Percentiles rank a stretch among this genome's conserved stretches.
phyloP scores from a whole-genome alignment of 2,329 filamentous ascomycete species.

The Grosmannia penicillata region DNA sequence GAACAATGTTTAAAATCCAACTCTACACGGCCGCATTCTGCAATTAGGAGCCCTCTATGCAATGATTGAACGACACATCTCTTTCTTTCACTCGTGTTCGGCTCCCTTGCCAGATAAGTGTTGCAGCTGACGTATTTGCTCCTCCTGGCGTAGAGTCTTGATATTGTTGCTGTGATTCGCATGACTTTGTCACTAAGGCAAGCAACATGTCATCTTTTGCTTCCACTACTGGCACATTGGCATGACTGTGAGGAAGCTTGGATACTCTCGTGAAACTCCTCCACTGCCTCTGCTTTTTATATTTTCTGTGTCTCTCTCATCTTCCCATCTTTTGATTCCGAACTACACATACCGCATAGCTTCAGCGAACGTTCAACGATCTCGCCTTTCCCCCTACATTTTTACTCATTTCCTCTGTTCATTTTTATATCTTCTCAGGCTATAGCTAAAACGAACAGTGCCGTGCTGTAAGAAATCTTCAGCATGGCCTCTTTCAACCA shows the following conservation, averaged over 20 bases:
- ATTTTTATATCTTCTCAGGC: too few species aligned
- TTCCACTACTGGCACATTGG: too few species aligned
- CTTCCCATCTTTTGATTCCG: background rate
- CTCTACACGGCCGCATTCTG: background rate
- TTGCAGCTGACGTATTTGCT: background rate
- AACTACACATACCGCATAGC: background rate
- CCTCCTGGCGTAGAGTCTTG: background rate
- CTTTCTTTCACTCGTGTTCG: background rate
- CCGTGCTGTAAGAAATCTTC: too few species aligned
- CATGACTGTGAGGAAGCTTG: too few species aligned
- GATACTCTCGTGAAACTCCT: too few species aligned
- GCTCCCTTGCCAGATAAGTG: background rate
- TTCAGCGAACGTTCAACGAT: too few species aligned
- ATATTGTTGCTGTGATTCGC: background rate
- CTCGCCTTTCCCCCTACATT: too few species aligned
- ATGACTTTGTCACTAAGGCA: too few species aligned
- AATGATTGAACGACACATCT: background rate
- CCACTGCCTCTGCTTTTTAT: background rate
- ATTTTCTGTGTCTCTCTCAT: background rate
- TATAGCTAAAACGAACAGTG: too few species aligned
- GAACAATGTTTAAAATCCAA: slow-evolving; percentile 3
- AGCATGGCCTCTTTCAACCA: slow-evolving; percentile 5
- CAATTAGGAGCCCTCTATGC: background rate
- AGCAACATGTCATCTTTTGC: too few species aligned
- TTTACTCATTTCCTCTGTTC: background rate